Evolutionary conservation across 345 rosid genomes (phyloP).

Genomic region (Boechera divaricarpa): DNA sequence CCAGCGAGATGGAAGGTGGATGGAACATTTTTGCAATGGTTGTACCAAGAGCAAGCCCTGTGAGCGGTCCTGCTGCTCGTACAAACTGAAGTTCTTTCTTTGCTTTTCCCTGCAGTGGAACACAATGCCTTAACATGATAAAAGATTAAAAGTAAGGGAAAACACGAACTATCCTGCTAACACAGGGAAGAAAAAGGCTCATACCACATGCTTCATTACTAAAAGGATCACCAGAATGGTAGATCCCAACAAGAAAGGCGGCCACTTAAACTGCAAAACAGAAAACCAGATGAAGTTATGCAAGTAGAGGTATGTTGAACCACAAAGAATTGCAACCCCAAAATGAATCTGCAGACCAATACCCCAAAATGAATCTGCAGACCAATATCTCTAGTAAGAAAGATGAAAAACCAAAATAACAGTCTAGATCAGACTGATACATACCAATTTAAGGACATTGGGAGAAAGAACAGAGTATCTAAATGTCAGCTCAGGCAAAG

Average conservation of each 20-base stretch:
- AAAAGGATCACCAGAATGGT: slow-evolving; percentile 69
- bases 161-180: background rate
- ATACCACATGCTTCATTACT: slow-evolving; percentile 91
- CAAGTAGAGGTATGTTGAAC: slow-evolving; percentile 12
- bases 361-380: background rate
- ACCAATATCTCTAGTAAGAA: slow-evolving; percentile 10
- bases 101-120: slow-evolving; percentile 77
- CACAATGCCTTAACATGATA: slow-evolving; percentile 25
- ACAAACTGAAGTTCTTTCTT: slow-evolving; percentile 80
- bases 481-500: slow-evolving; percentile 13
- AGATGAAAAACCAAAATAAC: background rate
- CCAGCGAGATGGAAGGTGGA: slow-evolving; percentile 84
- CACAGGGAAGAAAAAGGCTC: slow-evolving; percentile 24
- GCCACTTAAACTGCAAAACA: slow-evolving; percentile 96
- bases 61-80: slow-evolving; percentile 92
- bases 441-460: background rate
- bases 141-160: background rate
- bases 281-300: slow-evolving; percentile 30
- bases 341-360: background rate
- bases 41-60: slow-evolving; percentile 85
- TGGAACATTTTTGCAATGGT: slow-evolving; percentile 75
- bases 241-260: slow-evolving; percentile 97
- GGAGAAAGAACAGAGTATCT: slow-evolving; percentile 20
- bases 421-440: background rate
- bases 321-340: slow-evolving; percentile 5